Conservation (phyloP, 257 asterid genomes). For the Solanum sparsipilum region DNA sequence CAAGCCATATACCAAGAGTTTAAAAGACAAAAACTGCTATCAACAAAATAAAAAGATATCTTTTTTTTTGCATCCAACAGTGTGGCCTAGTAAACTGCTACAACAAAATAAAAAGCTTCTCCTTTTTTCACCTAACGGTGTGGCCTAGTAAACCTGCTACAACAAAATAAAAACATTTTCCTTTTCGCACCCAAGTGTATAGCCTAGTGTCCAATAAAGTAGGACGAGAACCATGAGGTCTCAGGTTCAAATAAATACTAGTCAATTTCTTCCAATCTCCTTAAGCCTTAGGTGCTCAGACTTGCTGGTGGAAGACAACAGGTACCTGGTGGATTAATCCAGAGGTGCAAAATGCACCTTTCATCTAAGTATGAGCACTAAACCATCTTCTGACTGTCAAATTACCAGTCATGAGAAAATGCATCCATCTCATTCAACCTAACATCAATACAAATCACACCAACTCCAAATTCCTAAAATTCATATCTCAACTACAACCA, state of each 20-base stretch:
- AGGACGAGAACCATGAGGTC: not conserved
- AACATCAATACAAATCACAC: not conserved
- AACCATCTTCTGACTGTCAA: not conserved
- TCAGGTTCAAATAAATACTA: not conserved
- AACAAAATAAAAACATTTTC: not conserved
- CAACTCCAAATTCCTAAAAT: not conserved
- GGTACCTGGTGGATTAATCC: not conserved
- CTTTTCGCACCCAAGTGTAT: no score
- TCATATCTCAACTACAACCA: not conserved
- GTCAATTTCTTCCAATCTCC: not conserved
- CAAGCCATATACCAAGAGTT: not conserved
- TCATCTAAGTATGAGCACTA: not conserved
- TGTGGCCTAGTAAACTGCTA: not conserved
- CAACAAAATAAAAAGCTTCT: not conserved
- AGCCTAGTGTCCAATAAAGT: not conserved
- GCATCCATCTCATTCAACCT: not conserved
- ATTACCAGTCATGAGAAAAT: not conserved
- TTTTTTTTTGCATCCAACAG: not conserved
- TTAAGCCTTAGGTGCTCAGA: not conserved
- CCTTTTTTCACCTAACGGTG: not conserved
- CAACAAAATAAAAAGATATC: not conserved
- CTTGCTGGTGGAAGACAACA: not conserved
- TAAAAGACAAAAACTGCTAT: not conserved
- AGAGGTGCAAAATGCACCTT: not conserved
- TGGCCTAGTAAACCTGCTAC: not conserved